Conservation (phyloP, 2,329 filamentous ascomycete genomes). For the Nothopassalora personata region DNA sequence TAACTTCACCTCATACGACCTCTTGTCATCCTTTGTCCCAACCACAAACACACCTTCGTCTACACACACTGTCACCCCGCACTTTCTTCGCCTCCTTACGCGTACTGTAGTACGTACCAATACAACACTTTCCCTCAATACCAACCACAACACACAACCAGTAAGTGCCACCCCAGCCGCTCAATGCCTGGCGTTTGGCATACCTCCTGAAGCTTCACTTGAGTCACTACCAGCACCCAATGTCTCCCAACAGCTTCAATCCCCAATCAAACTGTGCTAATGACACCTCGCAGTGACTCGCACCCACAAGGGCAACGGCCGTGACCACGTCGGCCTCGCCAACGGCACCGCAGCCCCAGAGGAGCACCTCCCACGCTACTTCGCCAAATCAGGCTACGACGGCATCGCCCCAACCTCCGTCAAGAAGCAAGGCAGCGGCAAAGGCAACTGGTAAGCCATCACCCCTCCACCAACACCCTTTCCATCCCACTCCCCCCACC, state of each 20-base stretch:
- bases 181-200: not conserved
- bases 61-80: not conserved
- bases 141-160: not conserved
- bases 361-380: slow-evolving; percentile 82
- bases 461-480: slow-evolving; percentile 9
- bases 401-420: slow-evolving; percentile 84
- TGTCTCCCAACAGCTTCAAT: not conserved
- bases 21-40: not conserved
- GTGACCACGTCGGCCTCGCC: slow-evolving; percentile 75
- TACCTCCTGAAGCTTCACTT: not conserved
- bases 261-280: slow-evolving; percentile 5
- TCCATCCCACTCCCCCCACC: not conserved
- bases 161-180: not conserved
- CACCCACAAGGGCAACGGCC: slow-evolving; percentile 92
- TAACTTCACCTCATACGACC: not conserved
- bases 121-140: not conserved
- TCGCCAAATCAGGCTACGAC: slow-evolving; percentile 77
- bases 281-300: slow-evolving; percentile 70
- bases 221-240: not conserved
- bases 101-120: not conserved
- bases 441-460: slow-evolving; percentile 78
- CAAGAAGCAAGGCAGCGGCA: slow-evolving; percentile 93
- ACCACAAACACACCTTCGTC: not conserved
- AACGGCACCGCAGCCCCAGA: slow-evolving; percentile 65
- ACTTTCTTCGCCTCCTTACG: not conserved